Evolutionary conservation across 2,329 filamentous ascomycete genomes (phyloP).

Genomic region (Helminthosporium solani): DNA sequence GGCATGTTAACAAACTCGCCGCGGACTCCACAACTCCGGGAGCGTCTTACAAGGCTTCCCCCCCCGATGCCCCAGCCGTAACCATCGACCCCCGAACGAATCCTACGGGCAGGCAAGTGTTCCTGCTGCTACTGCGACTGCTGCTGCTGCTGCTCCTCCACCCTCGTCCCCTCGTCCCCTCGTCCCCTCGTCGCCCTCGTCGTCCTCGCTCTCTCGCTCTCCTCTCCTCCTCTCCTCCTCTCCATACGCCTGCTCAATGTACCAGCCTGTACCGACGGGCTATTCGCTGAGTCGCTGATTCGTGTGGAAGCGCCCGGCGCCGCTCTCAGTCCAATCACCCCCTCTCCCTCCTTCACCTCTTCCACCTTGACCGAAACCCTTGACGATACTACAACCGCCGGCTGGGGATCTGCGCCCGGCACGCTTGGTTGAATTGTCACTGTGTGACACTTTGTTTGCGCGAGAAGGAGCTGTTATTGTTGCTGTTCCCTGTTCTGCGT

Average conservation of each 20-base stretch:
- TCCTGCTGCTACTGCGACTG: too few species aligned
- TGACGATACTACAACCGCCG: constrained; percentile 32
- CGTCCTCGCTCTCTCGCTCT: neutral
- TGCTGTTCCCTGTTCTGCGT: neutral
- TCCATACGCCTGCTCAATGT: neutral
- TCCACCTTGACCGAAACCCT: constrained; percentile 24
- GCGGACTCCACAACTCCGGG: neutral
- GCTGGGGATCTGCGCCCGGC: constrained; percentile 22
- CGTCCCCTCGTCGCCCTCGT: too few species aligned
- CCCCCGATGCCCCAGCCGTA: neutral
- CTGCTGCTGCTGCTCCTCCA: neutral
- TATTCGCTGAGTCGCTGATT: constrained; percentile 37
- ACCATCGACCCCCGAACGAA: neutral
- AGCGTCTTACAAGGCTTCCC: too few species aligned
- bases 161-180: neutral
- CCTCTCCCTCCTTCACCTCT: constrained; percentile 21
- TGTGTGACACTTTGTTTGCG: constrained; percentile 7
- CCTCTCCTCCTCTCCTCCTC: neutral
- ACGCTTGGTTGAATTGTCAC: too few species aligned
- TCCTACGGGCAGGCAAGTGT: neutral
- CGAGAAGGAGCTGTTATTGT: constrained; percentile 5
- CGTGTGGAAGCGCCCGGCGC: constrained; percentile 29
- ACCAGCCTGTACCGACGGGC: constrained; percentile 17
- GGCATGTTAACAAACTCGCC: too few species aligned
- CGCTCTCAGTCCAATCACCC: constrained; percentile 38